Conservation (phyloP, 805 yeast genomes). For the Starmerella bombi region DNA sequence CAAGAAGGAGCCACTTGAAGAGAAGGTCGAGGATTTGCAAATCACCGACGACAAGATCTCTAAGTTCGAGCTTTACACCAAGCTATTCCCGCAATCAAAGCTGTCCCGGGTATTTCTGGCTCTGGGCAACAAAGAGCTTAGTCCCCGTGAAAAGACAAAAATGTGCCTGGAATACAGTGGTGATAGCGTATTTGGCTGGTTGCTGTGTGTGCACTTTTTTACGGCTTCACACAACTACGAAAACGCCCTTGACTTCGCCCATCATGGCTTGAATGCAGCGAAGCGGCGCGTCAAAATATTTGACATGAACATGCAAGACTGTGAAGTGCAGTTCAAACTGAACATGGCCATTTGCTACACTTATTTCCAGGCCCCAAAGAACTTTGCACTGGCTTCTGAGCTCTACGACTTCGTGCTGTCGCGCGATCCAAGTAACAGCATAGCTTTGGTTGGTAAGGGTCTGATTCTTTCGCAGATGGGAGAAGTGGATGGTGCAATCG, state of each 20-base stretch:
- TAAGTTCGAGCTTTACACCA: slow-evolving; percentile 1
- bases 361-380: slow-evolving; percentile 80
- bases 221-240: slow-evolving; percentile 50
- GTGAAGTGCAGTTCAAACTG: slow-evolving; percentile 48
- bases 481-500: slow-evolving; percentile 41
- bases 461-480: slow-evolving; percentile 57
- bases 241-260: slow-evolving; percentile 46
- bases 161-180: slow-evolving; percentile 2
- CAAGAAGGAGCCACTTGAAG: background rate
- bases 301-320: slow-evolving; percentile 37
- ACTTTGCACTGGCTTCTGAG: slow-evolving; percentile 58
- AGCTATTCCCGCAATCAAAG: slow-evolving; percentile 12
- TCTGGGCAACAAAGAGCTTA: background rate
- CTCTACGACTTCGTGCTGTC: slow-evolving; percentile 51
- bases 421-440: slow-evolving; percentile 32
- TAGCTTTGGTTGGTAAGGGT: slow-evolving; percentile 71
- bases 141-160: background rate
- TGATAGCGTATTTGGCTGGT: slow-evolving; percentile 43
- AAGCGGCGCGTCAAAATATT: slow-evolving; percentile 31
- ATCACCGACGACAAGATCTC: background rate
- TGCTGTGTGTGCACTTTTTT: slow-evolving; percentile 51
- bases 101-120: slow-evolving; percentile 1
- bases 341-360: slow-evolving; percentile 66
- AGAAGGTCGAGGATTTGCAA: background rate
- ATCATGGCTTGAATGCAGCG: slow-evolving; percentile 43